phyloP scores from a whole-genome alignment of 2,329 filamentous ascomycete genomes.

The Juglanconis juglandina region DNA sequence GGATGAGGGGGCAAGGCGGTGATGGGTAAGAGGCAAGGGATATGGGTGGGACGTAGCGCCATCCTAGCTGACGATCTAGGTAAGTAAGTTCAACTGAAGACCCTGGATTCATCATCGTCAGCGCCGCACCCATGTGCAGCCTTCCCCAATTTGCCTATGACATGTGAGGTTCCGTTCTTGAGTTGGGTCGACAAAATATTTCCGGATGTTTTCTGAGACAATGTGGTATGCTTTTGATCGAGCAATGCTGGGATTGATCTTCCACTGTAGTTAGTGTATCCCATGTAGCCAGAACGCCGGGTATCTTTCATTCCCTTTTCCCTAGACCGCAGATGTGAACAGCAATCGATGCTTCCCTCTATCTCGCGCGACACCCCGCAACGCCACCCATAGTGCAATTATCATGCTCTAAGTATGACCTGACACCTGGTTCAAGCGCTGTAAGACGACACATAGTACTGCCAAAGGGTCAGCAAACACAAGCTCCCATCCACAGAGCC shows the following conservation, averaged over 20 bases:
- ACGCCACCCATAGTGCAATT: background rate
- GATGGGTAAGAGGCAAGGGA: no score
- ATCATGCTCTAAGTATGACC: background rate
- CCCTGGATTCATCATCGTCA: no score
- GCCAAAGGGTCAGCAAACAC: background rate
- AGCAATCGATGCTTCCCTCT: background rate
- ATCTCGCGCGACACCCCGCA: background rate
- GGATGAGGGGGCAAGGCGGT: no score
- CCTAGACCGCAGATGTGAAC: background rate
- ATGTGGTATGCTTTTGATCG: background rate
- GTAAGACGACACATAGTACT: slow-evolving; percentile 39
- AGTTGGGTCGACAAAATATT: no score
- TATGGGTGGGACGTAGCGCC: no score
- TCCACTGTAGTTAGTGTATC: background rate
- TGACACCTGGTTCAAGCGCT: slow-evolving; percentile 25
- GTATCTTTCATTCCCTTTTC: slow-evolving; percentile 6
- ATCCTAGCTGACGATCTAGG: no score
- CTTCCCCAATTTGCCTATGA: no score
- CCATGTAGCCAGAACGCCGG: slow-evolving; percentile 6
- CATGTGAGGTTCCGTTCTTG: no score
- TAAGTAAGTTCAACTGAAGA: no score
- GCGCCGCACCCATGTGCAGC: no score
- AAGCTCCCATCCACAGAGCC: background rate
- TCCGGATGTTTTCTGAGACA: no score
- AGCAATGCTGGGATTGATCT: background rate